Evolutionary conservation across 192 early-diverging fungal species (phyloP), one percentile per base, ranked within the genome.

Genomic region (Spinellus fusiger): DNA sequence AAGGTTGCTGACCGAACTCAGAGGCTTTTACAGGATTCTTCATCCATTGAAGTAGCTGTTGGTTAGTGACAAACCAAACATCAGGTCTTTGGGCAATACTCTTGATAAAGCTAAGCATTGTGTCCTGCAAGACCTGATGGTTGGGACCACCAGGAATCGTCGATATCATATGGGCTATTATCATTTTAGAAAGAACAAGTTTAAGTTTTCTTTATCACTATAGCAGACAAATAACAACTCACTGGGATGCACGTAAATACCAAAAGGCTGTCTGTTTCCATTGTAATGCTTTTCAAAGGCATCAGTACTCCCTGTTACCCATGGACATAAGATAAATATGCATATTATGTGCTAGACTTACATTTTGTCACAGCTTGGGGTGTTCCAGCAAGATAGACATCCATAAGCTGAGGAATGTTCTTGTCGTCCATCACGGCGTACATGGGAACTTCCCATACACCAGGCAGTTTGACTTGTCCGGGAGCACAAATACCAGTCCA

Each of bases 21-120:
- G 71, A 70, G 3, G 80, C 84, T 0, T 85, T 84, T 4, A 90
- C 88, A 15, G 88, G 88, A 60, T 90, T 87, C 73, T 86, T 75
- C 80, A 89, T 87, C 76, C 84, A 90, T 56, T 83, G 60, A 13
- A 90, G 59, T 33, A 90, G 33, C 59, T 90, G 88, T 35, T 77
- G 75, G 56, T 77, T 77, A n/a, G 84, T 90, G 7, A 90, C 81
- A 70, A 89, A 82, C 84, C 86, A 90, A 3, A 84, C 83, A 68
- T 90, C 80, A 7, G 70, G 69, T 40, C 80, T 66, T 27, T 68
- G 44, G 27, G 73, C 34, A 13, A 76, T 75, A 49, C 65, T 78
- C 8, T 73, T 37, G 33, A 90, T 71, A 34, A 86, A 82, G 0
- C 63, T 62, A 22, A 69, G 57, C 31, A 82, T 64, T 4, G 63